Conservation (phyloP, 164 flowering plant species). For the Macadamia integrifolia region DNA sequence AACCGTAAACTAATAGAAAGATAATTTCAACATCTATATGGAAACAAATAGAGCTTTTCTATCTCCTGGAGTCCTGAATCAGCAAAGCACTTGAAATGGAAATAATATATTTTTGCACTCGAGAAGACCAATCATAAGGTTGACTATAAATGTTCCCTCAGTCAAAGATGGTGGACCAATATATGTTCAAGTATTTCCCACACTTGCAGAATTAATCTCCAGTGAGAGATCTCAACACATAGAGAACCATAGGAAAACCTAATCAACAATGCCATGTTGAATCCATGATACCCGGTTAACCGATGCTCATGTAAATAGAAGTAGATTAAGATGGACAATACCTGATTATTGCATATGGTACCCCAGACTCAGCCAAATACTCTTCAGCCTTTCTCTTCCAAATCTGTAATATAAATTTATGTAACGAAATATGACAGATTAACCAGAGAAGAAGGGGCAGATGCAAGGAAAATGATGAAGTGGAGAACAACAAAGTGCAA, state of each 20-base stretch:
- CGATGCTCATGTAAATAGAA: background rate
- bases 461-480: no score
- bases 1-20: no score
- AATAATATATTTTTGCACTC: no score
- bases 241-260: background rate
- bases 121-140: no score
- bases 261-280: background rate
- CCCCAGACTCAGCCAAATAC: constrained; percentile 88
- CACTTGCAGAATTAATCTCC: background rate
- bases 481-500: no score
- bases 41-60: no score
- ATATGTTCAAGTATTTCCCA: background rate
- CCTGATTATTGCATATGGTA: constrained; percentile 96
- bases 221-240: background rate
- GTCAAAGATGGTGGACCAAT: background rate
- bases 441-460: no score
- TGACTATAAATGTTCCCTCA: background rate
- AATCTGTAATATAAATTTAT: constrained; percentile 36
- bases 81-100: no score
- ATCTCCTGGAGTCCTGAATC: no score
- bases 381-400: constrained; percentile 99
- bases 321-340: constrained; percentile 11
- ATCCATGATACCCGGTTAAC: background rate
- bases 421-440: no score
- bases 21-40: no score